Conservation (phyloP, 1,284 basidiomycete species). For the Tausonia pullulans region DNA sequence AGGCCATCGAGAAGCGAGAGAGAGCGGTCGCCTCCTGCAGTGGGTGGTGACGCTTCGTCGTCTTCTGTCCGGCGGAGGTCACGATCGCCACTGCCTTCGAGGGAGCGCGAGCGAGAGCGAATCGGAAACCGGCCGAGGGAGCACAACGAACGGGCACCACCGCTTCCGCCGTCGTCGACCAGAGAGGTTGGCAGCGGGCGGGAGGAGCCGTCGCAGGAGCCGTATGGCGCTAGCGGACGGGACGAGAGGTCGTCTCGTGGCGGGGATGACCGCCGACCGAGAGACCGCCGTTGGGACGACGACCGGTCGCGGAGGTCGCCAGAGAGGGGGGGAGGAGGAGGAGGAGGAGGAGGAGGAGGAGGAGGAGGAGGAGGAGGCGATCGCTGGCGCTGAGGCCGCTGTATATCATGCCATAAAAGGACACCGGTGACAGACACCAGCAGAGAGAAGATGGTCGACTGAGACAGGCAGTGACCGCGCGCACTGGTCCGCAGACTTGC, state of each 20-base stretch:
- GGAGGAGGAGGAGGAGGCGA: constrained; percentile 45
- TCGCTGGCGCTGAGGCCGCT: constrained; percentile 37
- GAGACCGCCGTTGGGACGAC: not conserved
- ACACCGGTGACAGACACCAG: constrained; percentile 25
- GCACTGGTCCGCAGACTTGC: constrained; percentile 48
- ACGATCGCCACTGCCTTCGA: not conserved
- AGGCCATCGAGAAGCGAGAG: not conserved
- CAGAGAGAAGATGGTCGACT: constrained; percentile 54
- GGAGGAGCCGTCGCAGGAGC: not conserved
- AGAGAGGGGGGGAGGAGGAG: constrained; percentile 56
- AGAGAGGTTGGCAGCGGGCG: not conserved
- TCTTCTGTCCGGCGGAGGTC: not conserved
- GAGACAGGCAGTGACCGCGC: constrained; percentile 54
- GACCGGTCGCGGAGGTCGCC: constrained; percentile 28
- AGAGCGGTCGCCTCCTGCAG: not conserved
- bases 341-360: constrained; percentile 41
- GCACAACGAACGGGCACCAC: not conserved
- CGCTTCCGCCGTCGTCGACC: not conserved
- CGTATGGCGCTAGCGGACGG: not conserved
- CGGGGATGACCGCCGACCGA: not conserved
- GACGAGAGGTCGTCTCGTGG: not conserved
- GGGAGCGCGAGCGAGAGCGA: not conserved
- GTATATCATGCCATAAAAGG: too few relatives aligned
- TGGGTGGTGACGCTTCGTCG: not conserved
- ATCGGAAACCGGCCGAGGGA: not conserved